These are phyloP conservation scores for Sclerotinia minor DNA, from an alignment of 2,329 filamentous ascomycete genomes.

Conservation along the genomic window DNA sequence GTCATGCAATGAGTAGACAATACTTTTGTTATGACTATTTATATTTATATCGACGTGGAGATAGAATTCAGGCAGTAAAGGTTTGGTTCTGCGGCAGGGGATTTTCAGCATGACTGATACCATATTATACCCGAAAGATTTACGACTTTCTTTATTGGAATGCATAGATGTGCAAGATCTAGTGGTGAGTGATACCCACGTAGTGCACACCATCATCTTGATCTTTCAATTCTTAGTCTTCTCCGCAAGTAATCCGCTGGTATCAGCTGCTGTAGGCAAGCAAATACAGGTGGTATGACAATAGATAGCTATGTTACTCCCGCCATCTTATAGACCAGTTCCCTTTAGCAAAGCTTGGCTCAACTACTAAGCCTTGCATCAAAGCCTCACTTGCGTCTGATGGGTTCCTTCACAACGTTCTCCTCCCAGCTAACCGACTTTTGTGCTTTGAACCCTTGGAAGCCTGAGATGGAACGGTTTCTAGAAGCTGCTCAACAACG, in stretches of 20 bases:
- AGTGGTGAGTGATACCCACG: neutral
- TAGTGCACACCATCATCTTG: neutral
- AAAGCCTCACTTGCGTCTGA: conserved; percentile 22
- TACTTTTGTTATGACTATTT: neutral
- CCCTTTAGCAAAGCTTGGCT: conserved; percentile 23
- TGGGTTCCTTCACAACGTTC: neutral
- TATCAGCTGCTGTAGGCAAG: neutral
- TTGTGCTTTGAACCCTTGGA: conserved; percentile 17
- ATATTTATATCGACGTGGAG: neutral
- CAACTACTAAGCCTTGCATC: conserved; percentile 23
- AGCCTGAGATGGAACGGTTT: neutral
- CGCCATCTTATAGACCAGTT: conserved; percentile 26
- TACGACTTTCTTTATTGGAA: no score
- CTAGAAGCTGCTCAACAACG: neutral
- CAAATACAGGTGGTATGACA: neutral
- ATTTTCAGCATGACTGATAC: no score
- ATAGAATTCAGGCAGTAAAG: neutral
- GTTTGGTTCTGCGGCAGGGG: neutral
- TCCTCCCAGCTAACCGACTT: conserved; percentile 14
- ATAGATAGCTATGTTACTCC: conserved; percentile 8
- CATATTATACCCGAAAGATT: no score
- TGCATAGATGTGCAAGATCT: neutral
- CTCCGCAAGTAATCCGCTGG: neutral
- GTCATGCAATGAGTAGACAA: neutral
- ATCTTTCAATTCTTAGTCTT: neutral